A percentile compares a stretch with the other conserved stretches of the same genome.
Conservation (phyloP, 305 asterid species). For the Fraxinus platypoda region DNA sequence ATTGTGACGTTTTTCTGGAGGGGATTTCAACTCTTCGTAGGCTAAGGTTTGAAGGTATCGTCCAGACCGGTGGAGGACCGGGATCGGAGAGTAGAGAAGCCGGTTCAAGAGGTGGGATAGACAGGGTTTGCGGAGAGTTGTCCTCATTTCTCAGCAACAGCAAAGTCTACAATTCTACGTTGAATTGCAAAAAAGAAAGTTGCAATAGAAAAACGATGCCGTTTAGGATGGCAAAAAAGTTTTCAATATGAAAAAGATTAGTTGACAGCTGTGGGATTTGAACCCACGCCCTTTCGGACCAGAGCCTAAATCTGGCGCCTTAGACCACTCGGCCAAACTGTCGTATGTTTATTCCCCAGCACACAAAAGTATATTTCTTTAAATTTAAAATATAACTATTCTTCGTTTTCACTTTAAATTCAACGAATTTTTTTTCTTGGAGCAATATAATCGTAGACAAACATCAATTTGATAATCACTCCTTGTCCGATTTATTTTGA, state of each 20-base stretch:
- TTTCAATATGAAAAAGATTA: not conserved
- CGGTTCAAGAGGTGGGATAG: constrained; percentile 32
- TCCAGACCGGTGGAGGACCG: constrained; percentile 30
- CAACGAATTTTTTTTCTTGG: not conserved
- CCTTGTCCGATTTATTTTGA: not conserved
- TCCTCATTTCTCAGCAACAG: constrained; percentile 25
- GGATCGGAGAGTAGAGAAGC: constrained; percentile 28
- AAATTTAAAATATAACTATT: no score
- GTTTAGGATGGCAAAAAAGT: not conserved
- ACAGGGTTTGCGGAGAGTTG: constrained; percentile 23
- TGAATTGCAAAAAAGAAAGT: not conserved
- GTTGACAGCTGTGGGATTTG: constrained; percentile 81
- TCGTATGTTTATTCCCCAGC: not conserved
- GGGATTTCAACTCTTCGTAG: constrained; percentile 63
- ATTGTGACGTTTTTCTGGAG: constrained; percentile 47
- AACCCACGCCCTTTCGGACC: constrained; percentile 90
- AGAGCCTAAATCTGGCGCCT: constrained; percentile 94
- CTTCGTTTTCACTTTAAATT: no score
- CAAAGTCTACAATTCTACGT: not conserved
- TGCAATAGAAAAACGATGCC: not conserved
- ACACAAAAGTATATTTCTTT: no score
- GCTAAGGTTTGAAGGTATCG: constrained; percentile 68
- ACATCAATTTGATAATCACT: not conserved
- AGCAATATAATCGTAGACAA: not conserved
- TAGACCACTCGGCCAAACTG: constrained; percentile 99